phyloP scores from a whole-genome alignment of 2,329 filamentous ascomycete genomes.

The Septoria linicola region DNA sequence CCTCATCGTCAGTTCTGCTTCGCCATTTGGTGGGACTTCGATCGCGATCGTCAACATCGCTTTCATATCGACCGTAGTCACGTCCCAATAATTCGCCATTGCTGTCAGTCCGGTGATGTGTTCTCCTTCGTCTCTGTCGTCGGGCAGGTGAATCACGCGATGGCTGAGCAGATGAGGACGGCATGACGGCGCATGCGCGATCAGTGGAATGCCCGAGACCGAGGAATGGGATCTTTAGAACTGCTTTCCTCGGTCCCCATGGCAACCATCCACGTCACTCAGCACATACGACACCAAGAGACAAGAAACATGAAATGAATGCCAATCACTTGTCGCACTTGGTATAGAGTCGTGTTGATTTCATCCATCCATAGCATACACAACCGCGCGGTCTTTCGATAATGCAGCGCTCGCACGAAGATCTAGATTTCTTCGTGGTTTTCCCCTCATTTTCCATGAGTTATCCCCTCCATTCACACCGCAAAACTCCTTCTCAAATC shows the following conservation, averaged over 20 bases:
- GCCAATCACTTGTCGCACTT: too few relatives aligned
- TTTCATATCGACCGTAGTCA: conserved; percentile 17
- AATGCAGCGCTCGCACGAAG: not conserved
- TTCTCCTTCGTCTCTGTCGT: conserved; percentile 34
- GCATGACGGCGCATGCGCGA: not conserved
- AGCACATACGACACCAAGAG: too few relatives aligned
- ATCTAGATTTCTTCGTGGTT: conserved; percentile 4
- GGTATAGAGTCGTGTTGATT: too few relatives aligned
- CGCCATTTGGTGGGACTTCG: not conserved
- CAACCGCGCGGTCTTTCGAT: too few relatives aligned
- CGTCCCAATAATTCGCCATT: conserved; percentile 34
- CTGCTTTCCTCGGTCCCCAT: too few relatives aligned
- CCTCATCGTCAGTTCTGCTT: conserved; percentile 1
- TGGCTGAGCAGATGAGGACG: conserved; percentile 8
- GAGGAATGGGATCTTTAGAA: too few relatives aligned
- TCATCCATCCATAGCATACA: too few relatives aligned
- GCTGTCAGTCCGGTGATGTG: conserved; percentile 39
- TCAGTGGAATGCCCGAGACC: too few relatives aligned
- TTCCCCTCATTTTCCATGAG: not conserved
- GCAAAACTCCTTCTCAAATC: not conserved
- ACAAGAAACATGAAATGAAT: too few relatives aligned
- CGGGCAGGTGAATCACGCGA: conserved; percentile 32
- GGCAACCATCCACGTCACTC: too few relatives aligned
- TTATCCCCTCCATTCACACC: not conserved
- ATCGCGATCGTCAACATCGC: conserved; percentile 13